These are phyloP conservation scores for Cadophora malorum DNA, from an alignment of 2,329 filamentous ascomycete species.

Conservation along the genomic window DNA sequence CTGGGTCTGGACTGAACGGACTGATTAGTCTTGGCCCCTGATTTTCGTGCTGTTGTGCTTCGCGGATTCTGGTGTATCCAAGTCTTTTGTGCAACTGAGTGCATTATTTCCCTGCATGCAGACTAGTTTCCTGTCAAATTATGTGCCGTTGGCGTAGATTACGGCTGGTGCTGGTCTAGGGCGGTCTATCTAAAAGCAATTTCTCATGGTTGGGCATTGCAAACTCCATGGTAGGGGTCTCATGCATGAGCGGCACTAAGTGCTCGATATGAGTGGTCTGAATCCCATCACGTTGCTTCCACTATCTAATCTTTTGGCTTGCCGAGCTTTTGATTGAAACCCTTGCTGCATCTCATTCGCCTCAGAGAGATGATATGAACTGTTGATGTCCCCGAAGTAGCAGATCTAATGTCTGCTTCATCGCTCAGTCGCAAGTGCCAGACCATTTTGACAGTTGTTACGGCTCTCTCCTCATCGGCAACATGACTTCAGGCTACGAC, in stretches of 20 bases:
- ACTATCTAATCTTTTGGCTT: conserved; percentile 15
- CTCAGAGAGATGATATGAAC: background rate
- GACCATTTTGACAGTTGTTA: background rate
- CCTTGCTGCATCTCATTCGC: conserved; percentile 8
- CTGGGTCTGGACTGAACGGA: background rate
- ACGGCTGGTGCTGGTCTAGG: conserved; percentile 1
- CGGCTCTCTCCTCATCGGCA: background rate
- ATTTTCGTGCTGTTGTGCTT: background rate
- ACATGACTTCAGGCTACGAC: conserved; percentile 8
- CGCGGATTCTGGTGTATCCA: background rate
- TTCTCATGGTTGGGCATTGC: conserved; percentile 11
- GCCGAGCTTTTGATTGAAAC: background rate
- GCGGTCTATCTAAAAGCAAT: conserved; percentile 8
- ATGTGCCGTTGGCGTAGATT: background rate
- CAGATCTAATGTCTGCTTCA: background rate
- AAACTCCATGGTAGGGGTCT: conserved; percentile 18
- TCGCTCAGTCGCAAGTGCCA: background rate
- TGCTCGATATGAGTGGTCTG: conserved; percentile 16
- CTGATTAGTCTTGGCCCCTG: background rate
- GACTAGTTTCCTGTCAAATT: conserved; percentile 4
- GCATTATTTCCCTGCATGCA: conserved; percentile 7
- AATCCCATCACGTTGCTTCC: conserved; percentile 18
- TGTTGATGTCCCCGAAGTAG: conserved; percentile 2
- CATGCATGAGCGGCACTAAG: conserved; percentile 7
- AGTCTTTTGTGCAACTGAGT: conserved; percentile 3